These are phyloP conservation scores for Aspergillus luchuensis DNA, from an alignment of 2,329 filamentous ascomycete genomes.

Conservation along the genomic window DNA sequence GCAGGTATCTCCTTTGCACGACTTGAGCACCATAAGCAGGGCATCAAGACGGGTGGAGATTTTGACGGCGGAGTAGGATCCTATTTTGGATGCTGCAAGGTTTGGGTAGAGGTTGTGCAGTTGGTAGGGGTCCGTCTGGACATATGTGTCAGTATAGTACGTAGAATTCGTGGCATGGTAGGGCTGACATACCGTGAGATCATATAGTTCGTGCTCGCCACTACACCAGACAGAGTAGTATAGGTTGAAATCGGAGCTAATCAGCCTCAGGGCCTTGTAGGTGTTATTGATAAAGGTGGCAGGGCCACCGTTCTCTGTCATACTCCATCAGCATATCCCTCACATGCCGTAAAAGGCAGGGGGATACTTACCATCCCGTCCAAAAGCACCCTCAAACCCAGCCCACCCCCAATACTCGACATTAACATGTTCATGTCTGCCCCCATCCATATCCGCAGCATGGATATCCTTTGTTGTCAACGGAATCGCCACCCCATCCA, in stretches of 20 bases:
- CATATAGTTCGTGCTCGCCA: slow-evolving; percentile 67
- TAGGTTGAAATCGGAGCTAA: slow-evolving; percentile 58
- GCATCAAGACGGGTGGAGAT: slow-evolving; percentile 35
- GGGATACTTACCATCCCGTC: slow-evolving; percentile 16
- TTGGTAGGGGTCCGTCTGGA: slow-evolving; percentile 10
- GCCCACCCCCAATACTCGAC: slow-evolving; percentile 59
- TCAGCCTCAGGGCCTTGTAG: slow-evolving; percentile 62
- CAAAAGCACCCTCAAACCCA: slow-evolving; percentile 8
- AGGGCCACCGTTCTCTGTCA: neutral
- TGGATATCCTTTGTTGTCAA: slow-evolving; percentile 28
- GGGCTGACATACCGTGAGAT: slow-evolving; percentile 52
- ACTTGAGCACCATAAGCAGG: slow-evolving; percentile 42
- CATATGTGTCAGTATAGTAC: neutral
- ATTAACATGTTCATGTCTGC: slow-evolving; percentile 53
- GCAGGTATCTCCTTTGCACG: slow-evolving; percentile 38
- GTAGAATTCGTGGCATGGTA: neutral
- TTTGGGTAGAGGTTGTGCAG: slow-evolving; percentile 5
- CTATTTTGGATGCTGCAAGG: neutral
- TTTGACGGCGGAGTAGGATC: slow-evolving; percentile 11
- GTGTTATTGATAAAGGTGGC: slow-evolving; percentile 50
- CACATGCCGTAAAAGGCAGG: neutral
- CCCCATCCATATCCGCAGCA: slow-evolving; percentile 15
- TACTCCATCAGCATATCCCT: neutral
- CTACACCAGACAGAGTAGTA: slow-evolving; percentile 71
- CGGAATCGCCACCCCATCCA: slow-evolving; percentile 59